Base-by-base conservation (phyloP, 768 basidiomycete genomes). In the Mycena polygramma region DNA sequence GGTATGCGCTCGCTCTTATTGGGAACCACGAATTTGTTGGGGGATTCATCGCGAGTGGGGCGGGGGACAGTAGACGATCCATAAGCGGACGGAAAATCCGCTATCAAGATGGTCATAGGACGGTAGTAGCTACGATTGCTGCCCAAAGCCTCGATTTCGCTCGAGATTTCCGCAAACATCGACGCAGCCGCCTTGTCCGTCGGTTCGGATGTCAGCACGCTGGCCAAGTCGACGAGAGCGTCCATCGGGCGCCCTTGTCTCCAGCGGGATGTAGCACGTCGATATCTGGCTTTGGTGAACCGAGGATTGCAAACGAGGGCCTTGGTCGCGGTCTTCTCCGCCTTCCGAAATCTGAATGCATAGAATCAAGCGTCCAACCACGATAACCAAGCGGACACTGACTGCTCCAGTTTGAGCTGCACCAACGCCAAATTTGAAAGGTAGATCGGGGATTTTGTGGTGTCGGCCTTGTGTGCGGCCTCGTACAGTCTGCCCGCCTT, bases 361-460 rank as follows among this genome's bases (percentile, higher is more conserved):
- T 48, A 24, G 17, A 24, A 22, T 57, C 45, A 48, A 49, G 36
- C 35, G 15, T 48, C 37, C 3, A 19, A 19, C 4, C 26, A 35
- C 35, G 35, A 11, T 5, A 35, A 35, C 37, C 1, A 35, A 7
- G 37, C 43, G 19, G 13, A 43, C 48, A 43, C 63, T 17, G 13
- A 55, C 63, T 64, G 9, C 35, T 55, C 13, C 13, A 64, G 41
- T 48, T 55, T 64, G 2, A 64, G 63, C 53, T 64, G 43, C 4
- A 64, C 63, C n/a, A 64, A 39, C 37, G 53, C 53, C 52, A 64
- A 57, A 35, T 64, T 64, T n/a, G 63, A 36, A n/a, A 64, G 63
- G 10, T 64, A 64, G 17, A 64, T 37, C 7, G 54, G 63, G 13
- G 63, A 64, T 19, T 57, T 36, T 19, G 45, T 22, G 43, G 63